A percentile compares a stretch with the other conserved stretches of the same genome.
phyloP scores from a whole-genome alignment of 805 yeast species.

The Limtongia smithiae region DNA sequence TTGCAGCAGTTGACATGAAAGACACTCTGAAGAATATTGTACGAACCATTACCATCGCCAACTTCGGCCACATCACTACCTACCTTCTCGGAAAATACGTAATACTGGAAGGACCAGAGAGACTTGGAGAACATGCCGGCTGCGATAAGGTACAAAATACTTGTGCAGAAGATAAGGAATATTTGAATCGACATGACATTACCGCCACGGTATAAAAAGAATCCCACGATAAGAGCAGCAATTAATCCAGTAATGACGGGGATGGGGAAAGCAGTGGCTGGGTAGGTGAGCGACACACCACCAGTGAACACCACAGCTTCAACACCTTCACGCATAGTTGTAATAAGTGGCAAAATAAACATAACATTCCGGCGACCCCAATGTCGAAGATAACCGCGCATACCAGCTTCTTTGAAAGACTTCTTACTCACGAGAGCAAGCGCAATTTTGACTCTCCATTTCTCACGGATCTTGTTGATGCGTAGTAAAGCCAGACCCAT shows the following conservation, averaged over 20 bases:
- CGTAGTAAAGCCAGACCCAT: constrained; percentile 98
- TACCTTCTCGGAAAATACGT: constrained; percentile 58
- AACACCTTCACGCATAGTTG: constrained; percentile 92
- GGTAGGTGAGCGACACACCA: constrained; percentile 76
- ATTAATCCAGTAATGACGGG: constrained; percentile 83
- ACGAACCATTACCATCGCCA: constrained; percentile 94
- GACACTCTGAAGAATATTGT: constrained; percentile 70
- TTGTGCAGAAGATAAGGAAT: constrained; percentile 81
- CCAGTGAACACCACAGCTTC: constrained; percentile 96
- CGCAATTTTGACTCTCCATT: constrained; percentile 95
- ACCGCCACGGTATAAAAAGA: constrained; percentile 73
- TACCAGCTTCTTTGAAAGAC: constrained; percentile 42
- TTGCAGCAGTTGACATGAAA: constrained; percentile 99
- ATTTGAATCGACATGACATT: constrained; percentile 76
- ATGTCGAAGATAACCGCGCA: constrained; percentile 76
- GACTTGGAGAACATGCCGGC: constrained; percentile 93
- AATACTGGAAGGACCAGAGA: constrained; percentile 80
- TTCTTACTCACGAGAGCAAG: too few species aligned
- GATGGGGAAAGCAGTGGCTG: constrained; percentile 77
- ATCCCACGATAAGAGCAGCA: constrained; percentile 73
- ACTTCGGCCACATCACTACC: constrained; percentile 95
- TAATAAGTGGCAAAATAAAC: constrained; percentile 85
- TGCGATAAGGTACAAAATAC: constrained; percentile 80
- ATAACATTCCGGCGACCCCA: too few species aligned
- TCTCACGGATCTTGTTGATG: constrained; percentile 91